phyloP scores from a whole-genome alignment of 768 basidiomycete species.

The Auricularia cornea region DNA sequence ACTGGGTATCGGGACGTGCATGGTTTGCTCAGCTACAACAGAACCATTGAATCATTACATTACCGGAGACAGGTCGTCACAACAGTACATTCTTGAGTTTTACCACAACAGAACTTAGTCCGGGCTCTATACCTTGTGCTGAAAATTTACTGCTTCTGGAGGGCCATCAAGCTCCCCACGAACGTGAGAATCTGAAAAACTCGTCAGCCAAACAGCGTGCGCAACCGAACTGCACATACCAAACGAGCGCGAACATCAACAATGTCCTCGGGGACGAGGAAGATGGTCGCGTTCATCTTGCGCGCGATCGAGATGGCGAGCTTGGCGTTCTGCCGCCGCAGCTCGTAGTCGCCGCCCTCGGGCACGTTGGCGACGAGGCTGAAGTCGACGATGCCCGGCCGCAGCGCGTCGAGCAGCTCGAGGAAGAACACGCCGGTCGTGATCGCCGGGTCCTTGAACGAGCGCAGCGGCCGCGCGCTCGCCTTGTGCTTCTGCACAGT shows the following conservation, averaged over 20 bases:
- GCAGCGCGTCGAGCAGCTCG: conserved; percentile 81
- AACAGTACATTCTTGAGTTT: too few species aligned
- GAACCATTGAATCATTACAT: too few species aligned
- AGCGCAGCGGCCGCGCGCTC: conserved; percentile 57
- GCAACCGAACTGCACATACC: conserved; percentile 37
- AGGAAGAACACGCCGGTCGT: conserved; percentile 90
- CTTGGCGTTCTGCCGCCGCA: conserved; percentile 90
- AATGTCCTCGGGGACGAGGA: conserved; percentile 94
- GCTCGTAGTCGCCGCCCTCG: conserved; percentile 67
- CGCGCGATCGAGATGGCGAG: conserved; percentile 97
- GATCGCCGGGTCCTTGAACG: conserved; percentile 89
- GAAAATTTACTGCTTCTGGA: conserved; percentile 17
- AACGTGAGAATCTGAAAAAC: conserved; percentile 78
- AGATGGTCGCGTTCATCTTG: conserved; percentile 94
- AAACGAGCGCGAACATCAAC: conserved; percentile 88
- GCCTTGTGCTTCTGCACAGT: conserved; percentile 70
- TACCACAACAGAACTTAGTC: too few species aligned
- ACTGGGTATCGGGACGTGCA: too few species aligned
- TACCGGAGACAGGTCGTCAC: too few species aligned
- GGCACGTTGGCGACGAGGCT: conserved; percentile 57
- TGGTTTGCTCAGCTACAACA: too few species aligned
- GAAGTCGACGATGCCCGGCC: conserved; percentile 94
- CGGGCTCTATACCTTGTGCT: too few species aligned
- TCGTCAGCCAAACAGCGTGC: background rate
- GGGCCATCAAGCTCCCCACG: conserved; percentile 85